Evolutionary conservation across 2,329 filamentous ascomycete genomes (phyloP).

Genomic region (Kalmusia sp.): DNA sequence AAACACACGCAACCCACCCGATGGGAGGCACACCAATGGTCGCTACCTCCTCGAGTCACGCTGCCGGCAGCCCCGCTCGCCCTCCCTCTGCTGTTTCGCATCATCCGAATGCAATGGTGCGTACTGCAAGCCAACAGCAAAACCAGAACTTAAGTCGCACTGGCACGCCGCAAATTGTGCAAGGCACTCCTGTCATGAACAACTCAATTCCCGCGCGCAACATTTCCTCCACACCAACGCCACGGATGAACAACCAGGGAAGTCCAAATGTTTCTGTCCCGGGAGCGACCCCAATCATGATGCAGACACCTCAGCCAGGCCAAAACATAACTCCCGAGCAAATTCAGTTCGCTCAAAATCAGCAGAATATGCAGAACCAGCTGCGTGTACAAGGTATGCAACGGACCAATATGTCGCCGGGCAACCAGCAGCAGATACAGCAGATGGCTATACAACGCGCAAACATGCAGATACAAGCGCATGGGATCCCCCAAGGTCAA

Average conservation of each 20-base stretch:
- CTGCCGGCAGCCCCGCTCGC: conserved; percentile 46
- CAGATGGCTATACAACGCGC: conserved; percentile 42
- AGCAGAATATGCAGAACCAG: conserved; percentile 35
- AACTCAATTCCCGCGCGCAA: conserved; percentile 45
- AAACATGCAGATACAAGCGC: conserved; percentile 38
- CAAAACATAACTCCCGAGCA: conserved; percentile 45
- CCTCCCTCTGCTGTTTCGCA: conserved; percentile 48
- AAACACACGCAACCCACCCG: conserved; percentile 39
- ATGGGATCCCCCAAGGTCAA: conserved; percentile 40
- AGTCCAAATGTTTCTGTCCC: conserved; percentile 44
- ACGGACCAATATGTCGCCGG: conserved; percentile 21
- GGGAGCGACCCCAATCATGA: conserved; percentile 47
- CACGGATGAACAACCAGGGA: conserved; percentile 46
- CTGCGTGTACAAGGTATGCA: conserved; percentile 31
- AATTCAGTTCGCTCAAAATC: conserved; percentile 36
- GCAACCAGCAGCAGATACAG: conserved; percentile 21
- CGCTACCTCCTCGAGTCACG: conserved; percentile 45
- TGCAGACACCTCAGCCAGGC: conserved; percentile 39
- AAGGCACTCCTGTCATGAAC: conserved; percentile 48
- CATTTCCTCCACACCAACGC: conserved; percentile 45
- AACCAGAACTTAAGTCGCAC: conserved; percentile 44
- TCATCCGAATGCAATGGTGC: conserved; percentile 42
- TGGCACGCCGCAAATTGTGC: conserved; percentile 47
- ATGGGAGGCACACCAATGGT: conserved; percentile 56
- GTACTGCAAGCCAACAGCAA: conserved; percentile 47